Conservation (phyloP, 2,329 filamentous ascomycete genomes). For the Byssochlamys sp. region DNA sequence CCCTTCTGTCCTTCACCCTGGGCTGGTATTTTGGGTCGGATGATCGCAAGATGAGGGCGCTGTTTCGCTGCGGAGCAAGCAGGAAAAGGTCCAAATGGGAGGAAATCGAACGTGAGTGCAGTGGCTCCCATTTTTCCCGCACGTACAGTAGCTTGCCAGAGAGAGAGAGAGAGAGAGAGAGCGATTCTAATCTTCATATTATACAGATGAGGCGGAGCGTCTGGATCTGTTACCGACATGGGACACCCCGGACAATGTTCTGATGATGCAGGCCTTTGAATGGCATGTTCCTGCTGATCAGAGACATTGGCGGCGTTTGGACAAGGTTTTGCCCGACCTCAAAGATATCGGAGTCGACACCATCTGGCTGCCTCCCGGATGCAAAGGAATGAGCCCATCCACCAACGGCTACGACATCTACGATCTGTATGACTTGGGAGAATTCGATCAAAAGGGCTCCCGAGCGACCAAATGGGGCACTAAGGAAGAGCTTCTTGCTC, state of each 20-base stretch:
- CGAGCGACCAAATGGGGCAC: slow-evolving; percentile 59
- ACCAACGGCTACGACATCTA: slow-evolving; percentile 63
- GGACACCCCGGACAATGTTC: slow-evolving; percentile 26
- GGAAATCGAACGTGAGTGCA: slow-evolving; percentile 16
- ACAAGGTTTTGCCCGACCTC: slow-evolving; percentile 43
- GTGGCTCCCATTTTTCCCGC: slow-evolving; percentile 1
- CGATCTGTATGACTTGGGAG: slow-evolving; percentile 60
- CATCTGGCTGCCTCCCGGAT: slow-evolving; percentile 62
- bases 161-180: background rate
- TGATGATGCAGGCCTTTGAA: slow-evolving; percentile 62
- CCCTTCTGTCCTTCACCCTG: background rate
- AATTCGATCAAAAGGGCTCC: slow-evolving; percentile 61
- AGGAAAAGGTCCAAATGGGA: slow-evolving; percentile 11
- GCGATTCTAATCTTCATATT: slow-evolving; percentile 1
- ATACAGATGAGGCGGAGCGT: slow-evolving; percentile 14
- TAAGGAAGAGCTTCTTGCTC: slow-evolving; percentile 49
- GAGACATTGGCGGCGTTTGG: slow-evolving; percentile 53
- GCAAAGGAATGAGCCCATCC: slow-evolving; percentile 53
- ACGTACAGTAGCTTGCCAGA: background rate
- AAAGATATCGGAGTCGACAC: slow-evolving; percentile 52
- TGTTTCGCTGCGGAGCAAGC: slow-evolving; percentile 4
- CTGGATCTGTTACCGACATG: slow-evolving; percentile 22
- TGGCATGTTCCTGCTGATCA: slow-evolving; percentile 58
- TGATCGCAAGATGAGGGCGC: slow-evolving; percentile 2
- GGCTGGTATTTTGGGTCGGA: background rate